Percentiles rank a stretch among this genome's conserved stretches.
These are phyloP conservation scores for Pochonia chlamydosporia DNA, from an alignment of 2,329 filamentous ascomycete genomes.

Conservation along the genomic window DNA sequence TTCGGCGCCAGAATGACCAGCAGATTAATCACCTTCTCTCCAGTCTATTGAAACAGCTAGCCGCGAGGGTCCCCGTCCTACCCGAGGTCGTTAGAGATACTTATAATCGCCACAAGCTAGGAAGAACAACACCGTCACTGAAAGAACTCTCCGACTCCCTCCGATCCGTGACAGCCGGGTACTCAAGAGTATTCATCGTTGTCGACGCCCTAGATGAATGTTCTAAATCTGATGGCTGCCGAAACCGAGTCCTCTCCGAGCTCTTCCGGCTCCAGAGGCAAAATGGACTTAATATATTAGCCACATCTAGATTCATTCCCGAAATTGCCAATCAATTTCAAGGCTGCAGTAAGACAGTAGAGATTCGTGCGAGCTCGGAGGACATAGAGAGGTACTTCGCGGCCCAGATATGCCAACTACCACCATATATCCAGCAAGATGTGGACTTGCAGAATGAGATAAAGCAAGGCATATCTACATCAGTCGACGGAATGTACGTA, in stretches of 20 bases:
- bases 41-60: conserved; percentile 5
- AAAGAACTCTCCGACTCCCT: conserved; percentile 7
- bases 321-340: conserved; percentile 8
- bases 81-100: neutral
- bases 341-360: accelerated
- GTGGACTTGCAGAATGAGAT: conserved; percentile 8
- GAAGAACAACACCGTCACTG: conserved; percentile 3
- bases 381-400: neutral
- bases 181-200: conserved; percentile 10
- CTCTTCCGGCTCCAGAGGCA: neutral
- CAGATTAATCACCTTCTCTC: conserved; percentile 21
- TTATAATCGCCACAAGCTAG: neutral
- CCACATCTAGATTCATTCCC: conserved; percentile 17
- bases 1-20: conserved; percentile 30
- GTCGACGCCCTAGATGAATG: conserved; percentile 22
- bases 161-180: neutral
- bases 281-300: conserved; percentile 11
- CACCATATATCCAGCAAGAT: neutral
- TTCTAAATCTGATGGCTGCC: neutral
- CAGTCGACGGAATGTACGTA: conserved; percentile 15
- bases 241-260: neutral
- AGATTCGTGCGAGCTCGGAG: conserved; percentile 9
- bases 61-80: neutral
- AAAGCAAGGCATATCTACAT: neutral
- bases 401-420: neutral